Conservation (phyloP, 2,329 filamentous ascomycete species). For the Neopestalotiopsis sp. region DNA sequence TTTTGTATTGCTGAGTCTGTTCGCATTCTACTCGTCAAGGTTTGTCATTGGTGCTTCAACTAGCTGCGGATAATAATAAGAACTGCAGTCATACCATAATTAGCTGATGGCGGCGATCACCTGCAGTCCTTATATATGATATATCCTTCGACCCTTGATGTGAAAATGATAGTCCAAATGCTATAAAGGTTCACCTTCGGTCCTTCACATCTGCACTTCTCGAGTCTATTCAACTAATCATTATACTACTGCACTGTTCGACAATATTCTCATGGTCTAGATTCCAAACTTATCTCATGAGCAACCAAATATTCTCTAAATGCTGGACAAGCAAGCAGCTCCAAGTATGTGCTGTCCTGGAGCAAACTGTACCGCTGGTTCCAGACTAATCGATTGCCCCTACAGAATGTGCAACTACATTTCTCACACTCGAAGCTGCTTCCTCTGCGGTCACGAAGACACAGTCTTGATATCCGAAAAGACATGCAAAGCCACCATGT, state of each 20-base stretch:
- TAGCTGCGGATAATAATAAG: not conserved
- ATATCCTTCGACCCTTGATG: not conserved
- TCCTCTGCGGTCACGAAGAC: conserved; percentile 40
- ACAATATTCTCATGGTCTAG: not conserved
- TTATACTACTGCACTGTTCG: not conserved
- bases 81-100: not conserved
- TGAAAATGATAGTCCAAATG: not conserved
- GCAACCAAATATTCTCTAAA: not conserved
- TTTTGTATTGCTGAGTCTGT: not conserved
- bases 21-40: not conserved
- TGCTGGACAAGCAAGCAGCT: not conserved
- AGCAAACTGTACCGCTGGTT: not conserved
- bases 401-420: conserved; percentile 46
- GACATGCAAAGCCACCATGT: conserved; percentile 37
- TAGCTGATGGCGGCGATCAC: conserved; percentile 1
- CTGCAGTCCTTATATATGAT: not conserved
- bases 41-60: not conserved
- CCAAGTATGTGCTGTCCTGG: not conserved
- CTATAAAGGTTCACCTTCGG: not conserved
- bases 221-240: not conserved
- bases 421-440: conserved; percentile 43
- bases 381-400: not conserved
- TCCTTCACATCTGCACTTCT: not conserved
- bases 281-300: not conserved
- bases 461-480: conserved; percentile 47